These are phyloP conservation scores for Cryptococcus sp. DNA, from an alignment of 1,284 basidiomycete species.

Conservation along the genomic window DNA sequence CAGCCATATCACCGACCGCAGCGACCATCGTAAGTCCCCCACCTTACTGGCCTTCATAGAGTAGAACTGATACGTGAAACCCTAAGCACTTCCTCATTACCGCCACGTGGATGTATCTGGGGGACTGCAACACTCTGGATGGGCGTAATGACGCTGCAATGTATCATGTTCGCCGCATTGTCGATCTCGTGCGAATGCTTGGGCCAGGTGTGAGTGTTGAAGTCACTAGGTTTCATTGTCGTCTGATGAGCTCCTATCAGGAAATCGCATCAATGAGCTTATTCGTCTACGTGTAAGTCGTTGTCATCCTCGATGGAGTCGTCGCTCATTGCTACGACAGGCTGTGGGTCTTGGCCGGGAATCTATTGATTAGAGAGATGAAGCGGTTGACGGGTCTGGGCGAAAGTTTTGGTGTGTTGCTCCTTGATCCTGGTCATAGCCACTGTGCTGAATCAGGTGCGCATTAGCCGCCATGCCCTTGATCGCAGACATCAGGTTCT, in stretches of 20 bases:
- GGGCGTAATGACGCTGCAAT: slow-evolving; percentile 19
- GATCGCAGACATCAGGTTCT: slow-evolving; percentile 6
- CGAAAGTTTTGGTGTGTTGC: slow-evolving; percentile 12
- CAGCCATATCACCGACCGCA: neutral
- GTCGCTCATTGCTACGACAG: neutral
- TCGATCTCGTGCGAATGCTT: slow-evolving; percentile 15
- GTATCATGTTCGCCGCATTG: slow-evolving; percentile 13
- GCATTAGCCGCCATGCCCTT: slow-evolving; percentile 4
- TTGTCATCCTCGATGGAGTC: neutral
- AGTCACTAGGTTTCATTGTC: neutral
- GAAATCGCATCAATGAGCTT: slow-evolving; percentile 2
- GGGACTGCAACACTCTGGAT: slow-evolving; percentile 13
- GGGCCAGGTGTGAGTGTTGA: slow-evolving; percentile 3
- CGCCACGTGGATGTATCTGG: slow-evolving; percentile 14
- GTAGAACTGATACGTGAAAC: neutral
- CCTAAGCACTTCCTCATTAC: slow-evolving; percentile 17
- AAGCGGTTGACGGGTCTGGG: slow-evolving; percentile 8
- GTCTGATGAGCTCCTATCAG: neutral
- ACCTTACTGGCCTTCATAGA: neutral
- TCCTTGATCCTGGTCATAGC: too few species aligned
- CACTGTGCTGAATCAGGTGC: neutral
- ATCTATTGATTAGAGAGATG: slow-evolving; percentile 12
- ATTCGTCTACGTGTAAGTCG: slow-evolving; percentile 9
- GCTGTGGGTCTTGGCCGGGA: slow-evolving; percentile 13
- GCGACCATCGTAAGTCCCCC: slow-evolving; percentile 6